Base-by-base conservation (phyloP, 2,329 filamentous ascomycete genomes). In the Penicillium sp. region DNA sequence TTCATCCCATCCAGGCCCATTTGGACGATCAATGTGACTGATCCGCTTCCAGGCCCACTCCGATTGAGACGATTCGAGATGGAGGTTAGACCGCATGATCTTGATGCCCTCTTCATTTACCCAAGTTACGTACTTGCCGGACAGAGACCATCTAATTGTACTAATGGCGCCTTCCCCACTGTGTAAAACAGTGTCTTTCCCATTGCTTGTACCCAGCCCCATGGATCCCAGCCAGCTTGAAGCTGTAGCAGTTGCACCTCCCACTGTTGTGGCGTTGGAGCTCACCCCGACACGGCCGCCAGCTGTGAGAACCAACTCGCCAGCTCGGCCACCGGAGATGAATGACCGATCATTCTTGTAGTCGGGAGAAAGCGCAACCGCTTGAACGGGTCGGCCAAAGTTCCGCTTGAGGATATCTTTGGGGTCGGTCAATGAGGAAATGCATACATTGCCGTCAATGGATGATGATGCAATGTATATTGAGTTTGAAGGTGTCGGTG, bases 101-200 rank as follows among this genome's bases (percentile, higher is more conserved):
- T 97, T 97, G 74, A 98, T 96, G 4, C 95, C 95, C 71, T 96
- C 90, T 76, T 99, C 95, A 71, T 98, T 99, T 43, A 96, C 84
- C 95, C 95, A 99, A 0, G 89, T 91, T 0, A 97, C 90, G 71
- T 93, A 98, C 78, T 90, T 95, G 0, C 95, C 94, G 0, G 92
- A 94, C 43, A 94, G 75, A 0, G 94, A 98, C 93, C 94, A 99
- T 75, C 96, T 94, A 72, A 99, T 95, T 3, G 89, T 90, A 73
- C 87, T 94, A 65, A 99, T 95, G 2, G 88, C 87, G 3, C 95
- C 95, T 79, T 99, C 96, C 2, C 95, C 95, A 7, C 91, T 92
- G 73, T 99, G 95, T 51, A 98, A 77, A 3, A 97, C 82, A 0
- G 87, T 92, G 73, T 99, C 95, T 72, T 89, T 94, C 13, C 93